These are phyloP conservation scores for Yamadazyma tumulicola DNA, from an alignment of 805 yeast species.

Conservation along the genomic window DNA sequence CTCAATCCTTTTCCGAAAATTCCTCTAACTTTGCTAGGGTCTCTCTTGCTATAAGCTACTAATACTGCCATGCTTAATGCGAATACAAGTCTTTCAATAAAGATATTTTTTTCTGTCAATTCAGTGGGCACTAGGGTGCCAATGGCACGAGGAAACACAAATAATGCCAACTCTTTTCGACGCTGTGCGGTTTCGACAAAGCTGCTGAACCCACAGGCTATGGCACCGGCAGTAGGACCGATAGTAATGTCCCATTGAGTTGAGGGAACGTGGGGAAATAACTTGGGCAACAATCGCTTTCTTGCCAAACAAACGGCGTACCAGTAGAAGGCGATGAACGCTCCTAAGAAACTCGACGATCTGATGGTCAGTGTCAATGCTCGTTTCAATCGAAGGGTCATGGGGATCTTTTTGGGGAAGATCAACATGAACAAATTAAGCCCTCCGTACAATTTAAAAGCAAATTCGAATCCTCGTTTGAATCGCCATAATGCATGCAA, in stretches of 20 bases:
- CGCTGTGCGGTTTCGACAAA: conserved; percentile 37
- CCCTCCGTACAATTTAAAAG: conserved; percentile 40
- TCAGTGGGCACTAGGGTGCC: conserved; percentile 30
- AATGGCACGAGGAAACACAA: conserved; percentile 41
- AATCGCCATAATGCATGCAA: conserved; percentile 46
- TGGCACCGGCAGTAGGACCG: conserved; percentile 40
- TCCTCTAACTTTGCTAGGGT: conserved; percentile 31
- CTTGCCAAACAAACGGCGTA: conserved; percentile 45
- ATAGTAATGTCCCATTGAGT: conserved; percentile 36
- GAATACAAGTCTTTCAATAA: conserved; percentile 29
- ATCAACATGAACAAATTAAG: conserved; percentile 33
- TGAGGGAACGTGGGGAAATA: conserved; percentile 34
- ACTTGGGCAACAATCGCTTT: conserved; percentile 33
- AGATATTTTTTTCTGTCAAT: conserved; percentile 21
- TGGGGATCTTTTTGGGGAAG: conserved; percentile 15
- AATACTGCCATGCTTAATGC: conserved; percentile 32
- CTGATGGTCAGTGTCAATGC: conserved; percentile 28
- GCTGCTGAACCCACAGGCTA: conserved; percentile 40
- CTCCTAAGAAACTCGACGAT: conserved; percentile 42
- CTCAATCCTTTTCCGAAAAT: conserved; percentile 33
- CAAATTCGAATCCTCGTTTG: conserved; percentile 37
- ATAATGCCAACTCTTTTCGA: conserved; percentile 46
- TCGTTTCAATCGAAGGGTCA: conserved; percentile 15
- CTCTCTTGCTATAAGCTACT: conserved; percentile 30
- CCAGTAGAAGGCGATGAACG: conserved; percentile 43